Percentiles rank a stretch among this genome's conserved stretches.
Conservation (phyloP, 1,284 basidiomycete species). For the Ganoderma sinense region DNA sequence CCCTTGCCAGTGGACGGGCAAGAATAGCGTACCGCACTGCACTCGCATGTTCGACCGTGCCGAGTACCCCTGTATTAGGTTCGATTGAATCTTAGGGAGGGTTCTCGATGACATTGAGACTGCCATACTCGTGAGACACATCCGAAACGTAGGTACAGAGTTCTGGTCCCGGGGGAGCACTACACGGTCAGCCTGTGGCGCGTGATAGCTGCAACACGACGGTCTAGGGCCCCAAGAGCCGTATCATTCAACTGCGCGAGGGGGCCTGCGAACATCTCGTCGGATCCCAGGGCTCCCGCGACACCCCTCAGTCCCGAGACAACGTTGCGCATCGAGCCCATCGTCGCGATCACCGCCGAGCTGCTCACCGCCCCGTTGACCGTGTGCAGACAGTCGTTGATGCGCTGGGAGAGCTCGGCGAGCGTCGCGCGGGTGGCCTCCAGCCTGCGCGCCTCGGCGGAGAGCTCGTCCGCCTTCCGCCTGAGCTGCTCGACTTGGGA, state of each 20-base stretch:
- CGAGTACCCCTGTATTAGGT: not conserved
- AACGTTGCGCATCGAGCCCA: slow-evolving; percentile 19
- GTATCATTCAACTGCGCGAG: slow-evolving; percentile 15
- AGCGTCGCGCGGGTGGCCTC: slow-evolving; percentile 7
- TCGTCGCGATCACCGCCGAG: slow-evolving; percentile 13
- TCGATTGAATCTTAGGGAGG: not conserved
- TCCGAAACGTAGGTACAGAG: not conserved
- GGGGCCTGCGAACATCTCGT: slow-evolving; percentile 20
- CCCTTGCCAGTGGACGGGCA: not conserved
- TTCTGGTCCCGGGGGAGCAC: not conserved
- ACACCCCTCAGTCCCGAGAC: slow-evolving; percentile 14
- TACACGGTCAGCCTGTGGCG: slow-evolving; percentile 5
- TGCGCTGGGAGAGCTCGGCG: slow-evolving; percentile 14
- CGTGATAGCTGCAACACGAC: slow-evolving; percentile 1
- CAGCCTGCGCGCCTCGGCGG: slow-evolving; percentile 1
- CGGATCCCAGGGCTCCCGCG: not conserved
- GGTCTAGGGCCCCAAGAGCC: slow-evolving; percentile 8
- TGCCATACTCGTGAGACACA: not conserved
- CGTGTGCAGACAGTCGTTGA: slow-evolving; percentile 20
- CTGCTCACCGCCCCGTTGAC: slow-evolving; percentile 19
- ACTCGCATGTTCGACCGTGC: not conserved
- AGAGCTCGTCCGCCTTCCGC: not conserved
- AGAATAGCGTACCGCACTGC: not conserved
- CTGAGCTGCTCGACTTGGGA: not conserved
- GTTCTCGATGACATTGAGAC: not conserved